Evolutionary conservation across 2,329 filamentous ascomycete species (phyloP).

Genomic region (Knufia fluminis): DNA sequence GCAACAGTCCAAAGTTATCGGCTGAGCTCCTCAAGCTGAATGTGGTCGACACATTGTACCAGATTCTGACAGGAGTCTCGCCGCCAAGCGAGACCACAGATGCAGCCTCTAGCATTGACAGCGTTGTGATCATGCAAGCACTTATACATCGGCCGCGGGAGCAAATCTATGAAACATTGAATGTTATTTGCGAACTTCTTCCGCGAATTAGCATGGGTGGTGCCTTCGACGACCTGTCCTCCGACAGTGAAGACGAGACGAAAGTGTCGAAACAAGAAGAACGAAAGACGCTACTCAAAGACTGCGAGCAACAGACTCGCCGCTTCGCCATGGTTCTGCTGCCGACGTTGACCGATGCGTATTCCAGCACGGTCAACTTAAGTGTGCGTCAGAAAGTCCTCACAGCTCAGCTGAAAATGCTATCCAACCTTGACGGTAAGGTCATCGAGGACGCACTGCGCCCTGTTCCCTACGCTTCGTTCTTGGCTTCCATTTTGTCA

Average conservation of each 20-base stretch:
- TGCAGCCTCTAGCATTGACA: constrained; percentile 79
- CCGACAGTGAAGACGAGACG: constrained; percentile 26
- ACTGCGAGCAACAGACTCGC: constrained; percentile 78
- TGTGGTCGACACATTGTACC: constrained; percentile 92
- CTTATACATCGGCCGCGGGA: constrained; percentile 91
- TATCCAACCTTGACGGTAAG: constrained; percentile 79
- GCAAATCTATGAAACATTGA: constrained; percentile 93
- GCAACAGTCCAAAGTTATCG: constrained; percentile 76
- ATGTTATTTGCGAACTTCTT: constrained; percentile 91
- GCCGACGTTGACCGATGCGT: constrained; percentile 90
- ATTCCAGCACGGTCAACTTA: constrained; percentile 93
- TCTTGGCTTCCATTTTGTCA: constrained; percentile 86
- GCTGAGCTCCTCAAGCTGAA: constrained; percentile 92
- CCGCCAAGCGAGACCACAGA: constrained; percentile 71
- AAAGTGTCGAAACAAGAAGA: constrained; percentile 50
- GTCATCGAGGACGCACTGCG: constrained; percentile 80
- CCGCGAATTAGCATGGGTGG: constrained; percentile 42
- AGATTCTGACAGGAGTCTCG: constrained; percentile 92
- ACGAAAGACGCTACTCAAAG: constrained; percentile 67
- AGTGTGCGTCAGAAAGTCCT: constrained; percentile 91
- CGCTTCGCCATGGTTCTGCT: constrained; percentile 89
- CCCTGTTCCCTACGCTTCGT: constrained; percentile 88
- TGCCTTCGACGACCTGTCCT: constrained; percentile 36
- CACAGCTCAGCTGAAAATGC: constrained; percentile 93
- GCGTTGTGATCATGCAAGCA: constrained; percentile 96